Percentiles rank a stretch among this genome's conserved stretches.
phyloP scores from a whole-genome alignment of 805 yeast genomes.

The Helenozyma rhizophorensis region DNA sequence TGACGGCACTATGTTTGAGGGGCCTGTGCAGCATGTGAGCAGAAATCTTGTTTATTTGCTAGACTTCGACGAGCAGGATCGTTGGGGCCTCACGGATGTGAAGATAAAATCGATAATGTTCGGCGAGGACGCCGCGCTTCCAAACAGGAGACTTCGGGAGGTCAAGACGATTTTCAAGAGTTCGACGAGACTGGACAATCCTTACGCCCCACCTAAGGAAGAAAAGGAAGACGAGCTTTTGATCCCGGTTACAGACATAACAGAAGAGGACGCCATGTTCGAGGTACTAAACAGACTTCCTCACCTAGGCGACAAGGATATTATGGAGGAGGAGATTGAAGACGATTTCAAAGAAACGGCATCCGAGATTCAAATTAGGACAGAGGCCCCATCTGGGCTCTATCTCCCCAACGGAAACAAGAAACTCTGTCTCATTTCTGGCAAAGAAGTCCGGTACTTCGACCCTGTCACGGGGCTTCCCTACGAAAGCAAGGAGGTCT shows the following conservation, averaged over 20 bases:
- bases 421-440: conserved; percentile 69
- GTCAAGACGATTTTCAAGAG: conserved; percentile 42
- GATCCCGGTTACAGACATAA: conserved; percentile 29
- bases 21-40: conserved; percentile 63
- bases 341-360: conserved; percentile 35
- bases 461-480: conserved; percentile 90
- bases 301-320: conserved; percentile 53
- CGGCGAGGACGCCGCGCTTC: conserved; percentile 54
- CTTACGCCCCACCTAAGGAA: conserved; percentile 29
- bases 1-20: conserved; percentile 44
- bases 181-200: conserved; percentile 35
- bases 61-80: conserved; percentile 38
- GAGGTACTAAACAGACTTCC: conserved; percentile 48
- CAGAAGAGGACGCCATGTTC: conserved; percentile 35
- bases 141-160: conserved; percentile 50
- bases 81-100: conserved; percentile 18
- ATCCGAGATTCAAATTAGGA: conserved; percentile 44
- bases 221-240: conserved; percentile 31
- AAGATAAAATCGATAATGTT: conserved; percentile 41
- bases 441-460: conserved; percentile 73
- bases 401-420: conserved; percentile 65
- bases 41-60: conserved; percentile 52
- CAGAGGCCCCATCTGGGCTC: conserved; percentile 73
- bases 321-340: conserved; percentile 41
- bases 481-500: conserved; percentile 79